A percentile compares a stretch with the other conserved stretches of the same genome.
These are phyloP conservation scores for Colletotrichum sp. DNA, from an alignment of 2,329 filamentous ascomycete genomes.

Conservation along the genomic window DNA sequence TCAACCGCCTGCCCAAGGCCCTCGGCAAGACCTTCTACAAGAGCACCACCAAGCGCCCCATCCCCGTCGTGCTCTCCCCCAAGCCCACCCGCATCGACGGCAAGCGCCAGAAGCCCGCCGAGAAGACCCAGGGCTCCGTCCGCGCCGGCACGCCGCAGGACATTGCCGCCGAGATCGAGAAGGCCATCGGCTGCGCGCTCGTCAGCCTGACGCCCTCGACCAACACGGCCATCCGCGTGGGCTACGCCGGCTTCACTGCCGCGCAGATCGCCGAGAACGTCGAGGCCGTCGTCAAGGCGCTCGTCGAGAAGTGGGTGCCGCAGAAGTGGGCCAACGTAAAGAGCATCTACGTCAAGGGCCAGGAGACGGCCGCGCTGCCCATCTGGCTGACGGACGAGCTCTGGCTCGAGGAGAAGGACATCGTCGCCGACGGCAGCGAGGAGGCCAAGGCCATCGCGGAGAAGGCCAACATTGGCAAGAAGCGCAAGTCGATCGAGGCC, in stretches of 20 bases:
- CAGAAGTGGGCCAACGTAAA: constrained; percentile 89
- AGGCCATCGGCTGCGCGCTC: constrained; percentile 76
- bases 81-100: constrained; percentile 66
- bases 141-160: constrained; percentile 63
- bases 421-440: constrained; percentile 66
- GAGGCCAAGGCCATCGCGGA: constrained; percentile 51
- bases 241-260: constrained; percentile 74
- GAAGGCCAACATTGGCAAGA: constrained; percentile 69
- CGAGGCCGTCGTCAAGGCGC: constrained; percentile 68
- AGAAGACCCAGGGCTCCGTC: constrained; percentile 45
- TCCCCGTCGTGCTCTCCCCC: constrained; percentile 76
- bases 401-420: constrained; percentile 80
- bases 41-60: constrained; percentile 79
- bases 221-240: constrained; percentile 82
- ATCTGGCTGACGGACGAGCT: constrained; percentile 93
- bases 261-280: constrained; percentile 84
- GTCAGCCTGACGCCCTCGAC: constrained; percentile 81
- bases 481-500: constrained; percentile 57
- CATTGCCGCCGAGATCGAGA: constrained; percentile 82
- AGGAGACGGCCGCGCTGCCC: constrained; percentile 86
- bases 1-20: constrained; percentile 62
- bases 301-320: constrained; percentile 82
- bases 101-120: constrained; percentile 63
- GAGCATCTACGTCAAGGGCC: constrained; percentile 88
- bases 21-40: constrained; percentile 96